These are phyloP conservation scores for Spathaspora sp. DNA, from an alignment of 1,139 yeast species.

Conservation along the genomic window DNA sequence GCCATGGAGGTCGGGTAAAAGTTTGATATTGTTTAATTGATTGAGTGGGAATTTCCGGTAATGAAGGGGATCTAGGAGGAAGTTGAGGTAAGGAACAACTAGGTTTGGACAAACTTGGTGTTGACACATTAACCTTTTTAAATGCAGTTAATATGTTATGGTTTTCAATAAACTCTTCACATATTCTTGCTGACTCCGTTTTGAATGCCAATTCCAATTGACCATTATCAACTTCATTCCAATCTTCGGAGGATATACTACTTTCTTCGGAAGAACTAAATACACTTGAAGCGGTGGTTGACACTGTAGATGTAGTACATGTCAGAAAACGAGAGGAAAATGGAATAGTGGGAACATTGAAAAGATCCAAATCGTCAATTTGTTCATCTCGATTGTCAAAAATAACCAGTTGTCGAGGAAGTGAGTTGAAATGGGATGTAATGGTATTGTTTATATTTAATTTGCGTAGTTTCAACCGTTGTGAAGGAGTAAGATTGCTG, in stretches of 20 bases:
- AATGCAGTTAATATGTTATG: conserved; percentile 27
- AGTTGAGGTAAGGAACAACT: not conserved
- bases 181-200: conserved; percentile 15
- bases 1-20: conserved; percentile 60
- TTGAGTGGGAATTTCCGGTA: not conserved
- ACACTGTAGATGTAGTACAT: not conserved
- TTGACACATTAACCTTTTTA: conserved; percentile 17
- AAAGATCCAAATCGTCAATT: conserved; percentile 35
- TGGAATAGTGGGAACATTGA: conserved; percentile 46
- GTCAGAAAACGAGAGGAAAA: conserved; percentile 34
- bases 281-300: not conserved
- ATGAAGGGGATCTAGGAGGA: conserved; percentile 2
- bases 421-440: conserved; percentile 8
- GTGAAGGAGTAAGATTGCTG: conserved; percentile 37
- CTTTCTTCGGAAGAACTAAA: not conserved
- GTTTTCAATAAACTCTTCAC: conserved; percentile 41
- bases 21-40: conserved; percentile 27
- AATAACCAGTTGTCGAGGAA: conserved; percentile 16
- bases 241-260: not conserved
- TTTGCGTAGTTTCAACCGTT: conserved; percentile 35
- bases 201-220: not conserved
- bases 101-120: conserved; percentile 4
- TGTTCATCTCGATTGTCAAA: conserved; percentile 46
- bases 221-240: not conserved
- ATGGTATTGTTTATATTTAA: conserved; percentile 25